A percentile compares a stretch with the other conserved stretches of the same genome.
Conservation (phyloP, 2,329 filamentous ascomycete genomes). For the Cercospora zeae-maydis region DNA sequence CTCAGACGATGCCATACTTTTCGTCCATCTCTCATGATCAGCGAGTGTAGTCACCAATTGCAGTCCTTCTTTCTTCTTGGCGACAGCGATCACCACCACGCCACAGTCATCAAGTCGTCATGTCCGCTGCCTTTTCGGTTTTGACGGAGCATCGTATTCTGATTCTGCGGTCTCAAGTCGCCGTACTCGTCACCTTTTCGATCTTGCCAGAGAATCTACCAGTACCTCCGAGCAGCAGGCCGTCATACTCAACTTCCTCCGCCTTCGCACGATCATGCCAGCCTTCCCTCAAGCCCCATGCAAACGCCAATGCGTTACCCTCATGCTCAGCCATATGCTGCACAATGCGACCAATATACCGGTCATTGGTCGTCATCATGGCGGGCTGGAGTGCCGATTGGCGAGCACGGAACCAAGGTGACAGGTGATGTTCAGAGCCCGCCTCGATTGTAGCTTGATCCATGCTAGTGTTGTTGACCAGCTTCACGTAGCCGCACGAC, state of each 20-base stretch:
- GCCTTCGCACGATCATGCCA: conserved; percentile 33
- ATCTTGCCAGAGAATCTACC: conserved; percentile 39
- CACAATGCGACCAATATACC: conserved; percentile 40
- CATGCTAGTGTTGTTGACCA: conserved; percentile 35
- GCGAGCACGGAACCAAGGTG: conserved; percentile 34
- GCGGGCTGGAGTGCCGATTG: conserved; percentile 31
- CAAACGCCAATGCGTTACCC: conserved; percentile 31
- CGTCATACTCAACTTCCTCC: conserved; percentile 43
- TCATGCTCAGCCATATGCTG: conserved; percentile 38
- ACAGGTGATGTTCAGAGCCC: conserved; percentile 18
- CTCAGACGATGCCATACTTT: not conserved
- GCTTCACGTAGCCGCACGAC: conserved; percentile 59
- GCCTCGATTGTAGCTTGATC: conserved; percentile 38
- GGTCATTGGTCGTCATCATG: conserved; percentile 41
- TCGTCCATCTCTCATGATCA: not conserved
- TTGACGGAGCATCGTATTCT: too few relatives aligned
- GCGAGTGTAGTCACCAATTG: not conserved
- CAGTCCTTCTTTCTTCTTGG: not conserved
- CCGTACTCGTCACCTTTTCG: not conserved
- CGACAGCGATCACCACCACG: not conserved
- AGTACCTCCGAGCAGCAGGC: conserved; percentile 39
- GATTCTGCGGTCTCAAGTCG: not conserved
- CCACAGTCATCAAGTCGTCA: not conserved
- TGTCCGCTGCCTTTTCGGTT: not conserved
- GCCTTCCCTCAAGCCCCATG: conserved; percentile 36